These are phyloP conservation scores for Solanum clarkiae DNA, from an alignment of 257 asterid genomes.

Conservation along the genomic window DNA sequence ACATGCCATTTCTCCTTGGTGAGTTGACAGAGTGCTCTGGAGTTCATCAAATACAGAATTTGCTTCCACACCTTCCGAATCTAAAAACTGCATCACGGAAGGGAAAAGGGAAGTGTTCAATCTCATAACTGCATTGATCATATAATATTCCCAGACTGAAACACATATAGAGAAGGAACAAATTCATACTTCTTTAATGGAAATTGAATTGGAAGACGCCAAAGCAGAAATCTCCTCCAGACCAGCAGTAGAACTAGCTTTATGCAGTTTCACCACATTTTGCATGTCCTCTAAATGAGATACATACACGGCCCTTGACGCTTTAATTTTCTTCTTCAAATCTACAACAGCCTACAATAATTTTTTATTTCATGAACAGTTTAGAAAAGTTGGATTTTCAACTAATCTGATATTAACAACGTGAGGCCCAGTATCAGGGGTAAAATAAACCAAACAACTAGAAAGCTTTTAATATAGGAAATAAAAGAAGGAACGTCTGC, in stretches of 20 bases:
- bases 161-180: neutral
- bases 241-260: slow-evolving; percentile 51
- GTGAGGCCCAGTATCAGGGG: neutral
- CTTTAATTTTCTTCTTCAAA: slow-evolving; percentile 39
- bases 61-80: slow-evolving; percentile 39
- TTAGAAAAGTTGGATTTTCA: neutral
- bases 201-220: slow-evolving; percentile 37
- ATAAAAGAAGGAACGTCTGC: neutral
- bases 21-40: slow-evolving; percentile 41
- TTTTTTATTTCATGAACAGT: neutral
- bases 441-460: neutral
- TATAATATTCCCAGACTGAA: neutral
- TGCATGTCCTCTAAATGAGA: slow-evolving; percentile 79
- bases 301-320: slow-evolving; percentile 42
- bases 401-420: neutral
- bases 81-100: slow-evolving; percentile 36
- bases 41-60: slow-evolving; percentile 51
- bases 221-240: slow-evolving; percentile 51
- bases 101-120: neutral
- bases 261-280: slow-evolving; percentile 62
- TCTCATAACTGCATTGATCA: neutral
- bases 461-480: neutral
- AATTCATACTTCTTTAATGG: slow-evolving; percentile 46
- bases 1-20: slow-evolving; percentile 56
- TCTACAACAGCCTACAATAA: slow-evolving; percentile 40